Evolutionary conservation across 495 filamentous ascomycete species (phyloP).

Genomic region (Trichoderma asperelloides): DNA sequence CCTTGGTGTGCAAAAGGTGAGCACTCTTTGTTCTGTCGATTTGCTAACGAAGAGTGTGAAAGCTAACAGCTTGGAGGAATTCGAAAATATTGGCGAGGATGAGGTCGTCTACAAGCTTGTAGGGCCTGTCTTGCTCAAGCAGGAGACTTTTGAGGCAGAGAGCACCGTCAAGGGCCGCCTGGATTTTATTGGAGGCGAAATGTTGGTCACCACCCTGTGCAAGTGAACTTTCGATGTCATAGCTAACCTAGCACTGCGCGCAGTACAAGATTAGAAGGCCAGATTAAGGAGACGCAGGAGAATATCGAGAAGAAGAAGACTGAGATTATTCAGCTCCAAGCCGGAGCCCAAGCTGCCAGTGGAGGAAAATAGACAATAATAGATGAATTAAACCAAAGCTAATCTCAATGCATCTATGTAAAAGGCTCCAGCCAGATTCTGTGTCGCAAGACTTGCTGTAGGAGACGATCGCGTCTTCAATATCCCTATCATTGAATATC

Average conservation of each 20-base stretch:
- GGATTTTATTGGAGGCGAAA: slow-evolving; percentile 89
- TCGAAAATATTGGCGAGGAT: slow-evolving; percentile 63
- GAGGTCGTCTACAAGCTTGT: slow-evolving; percentile 92
- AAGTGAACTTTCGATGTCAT: background rate
- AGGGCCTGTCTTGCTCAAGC: slow-evolving; percentile 87
- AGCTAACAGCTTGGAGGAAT: slow-evolving; percentile 51
- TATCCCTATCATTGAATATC: background rate
- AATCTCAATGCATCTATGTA: background rate
- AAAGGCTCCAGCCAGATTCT: no score
- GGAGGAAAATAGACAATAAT: background rate
- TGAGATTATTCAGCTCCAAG: slow-evolving; percentile 40
- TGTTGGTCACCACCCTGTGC: slow-evolving; percentile 46
- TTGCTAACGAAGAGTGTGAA: background rate
- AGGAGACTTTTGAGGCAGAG: slow-evolving; percentile 78
- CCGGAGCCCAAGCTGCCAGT: slow-evolving; percentile 28
- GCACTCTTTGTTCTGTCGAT: background rate
- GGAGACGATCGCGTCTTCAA: background rate
- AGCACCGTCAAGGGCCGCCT: slow-evolving; percentile 83
- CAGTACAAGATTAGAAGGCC: slow-evolving; percentile 53
- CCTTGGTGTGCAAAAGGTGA: slow-evolving; percentile 70
- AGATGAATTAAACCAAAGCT: background rate
- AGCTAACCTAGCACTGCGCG: background rate
- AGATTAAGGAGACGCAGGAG: slow-evolving; percentile 69
- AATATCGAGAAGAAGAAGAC: slow-evolving; percentile 71
- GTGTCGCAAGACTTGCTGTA: no score